Conservation (phyloP, 2,329 filamentous ascomycete genomes). For the Raffaelea ambrosiae region DNA sequence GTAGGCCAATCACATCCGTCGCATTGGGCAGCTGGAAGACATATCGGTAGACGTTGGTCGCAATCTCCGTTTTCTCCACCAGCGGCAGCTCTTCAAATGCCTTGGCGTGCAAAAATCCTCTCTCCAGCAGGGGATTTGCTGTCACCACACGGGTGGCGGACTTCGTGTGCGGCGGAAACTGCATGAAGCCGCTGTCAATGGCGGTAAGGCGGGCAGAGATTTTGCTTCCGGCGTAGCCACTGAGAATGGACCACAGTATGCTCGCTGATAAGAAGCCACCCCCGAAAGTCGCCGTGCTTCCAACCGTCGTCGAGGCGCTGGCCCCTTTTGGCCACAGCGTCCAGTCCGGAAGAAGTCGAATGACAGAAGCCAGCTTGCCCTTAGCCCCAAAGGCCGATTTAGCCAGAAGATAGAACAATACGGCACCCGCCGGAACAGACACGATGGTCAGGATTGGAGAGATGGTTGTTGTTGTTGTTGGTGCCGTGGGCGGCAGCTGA, state of each 20-base stretch:
- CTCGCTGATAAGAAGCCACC: conserved; percentile 28
- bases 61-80: conserved; percentile 26
- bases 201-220: conserved; percentile 23
- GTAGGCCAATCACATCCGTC: conserved; percentile 39
- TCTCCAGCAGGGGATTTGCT: conserved; percentile 27
- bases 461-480: too few species aligned
- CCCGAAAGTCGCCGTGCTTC: conserved; percentile 26
- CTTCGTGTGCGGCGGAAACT: conserved; percentile 30
- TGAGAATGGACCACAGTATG: conserved; percentile 22
- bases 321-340: too few species aligned
- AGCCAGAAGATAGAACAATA: too few species aligned
- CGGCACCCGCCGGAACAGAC: too few species aligned
- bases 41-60: conserved; percentile 36
- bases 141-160: conserved; percentile 24
- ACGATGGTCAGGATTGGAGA: too few species aligned
- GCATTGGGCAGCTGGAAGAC: conserved; percentile 37
- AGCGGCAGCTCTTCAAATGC: conserved; percentile 39
- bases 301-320: too few species aligned
- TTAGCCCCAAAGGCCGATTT: too few species aligned
- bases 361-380: too few species aligned
- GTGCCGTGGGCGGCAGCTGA: too few species aligned
- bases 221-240: conserved; percentile 18
- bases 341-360: too few species aligned
- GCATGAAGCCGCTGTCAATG: conserved; percentile 22
- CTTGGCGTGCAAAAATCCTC: conserved; percentile 41